Base-by-base conservation (phyloP, 441 rosid genomes). In the Pelargonium fulgidum region DNA sequence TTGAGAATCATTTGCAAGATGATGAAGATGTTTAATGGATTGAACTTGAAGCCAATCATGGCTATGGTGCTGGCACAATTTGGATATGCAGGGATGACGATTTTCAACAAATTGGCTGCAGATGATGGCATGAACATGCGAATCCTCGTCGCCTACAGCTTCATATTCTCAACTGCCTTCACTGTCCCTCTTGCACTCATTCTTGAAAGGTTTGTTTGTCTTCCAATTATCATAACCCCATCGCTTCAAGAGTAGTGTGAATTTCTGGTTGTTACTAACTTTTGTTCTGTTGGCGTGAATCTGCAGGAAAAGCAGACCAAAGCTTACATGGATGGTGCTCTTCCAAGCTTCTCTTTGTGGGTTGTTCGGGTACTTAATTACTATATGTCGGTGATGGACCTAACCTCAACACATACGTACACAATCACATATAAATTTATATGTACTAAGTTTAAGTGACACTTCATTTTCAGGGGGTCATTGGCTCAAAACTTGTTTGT, bases 101-200 rank as follows among this genome's bases (percentile, higher is more conserved):
- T 82, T 0, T 20, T 72, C 2, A 77, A 71, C 48, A 78, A 79
- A 62, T 36, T 82, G 11, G 74, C 68, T 0, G 73, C 52, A 1
- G 36, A 66, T 19, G 74, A 80, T 17, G 82, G 80, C 11, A 78
- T 76, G 82, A 76, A 61, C 20, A 56, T 65, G 56, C 73, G 73
- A 42, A 56, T 80, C 20, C 26, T 76, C n/a, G 61, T 80, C 24
- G 82, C 84, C 16, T 75, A 73, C 5, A 66, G 79, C 12, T 72
- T 72, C 65, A 24, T 74, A 0, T 70, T 82, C 7, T 72, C 73
- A 0, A 33, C 74, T 0, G 77, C 76, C 11, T 66, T 80, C 71
- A 44, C 77, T 41, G 69, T 17, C 6, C 84, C 82, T 66, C 59
- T 78, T 3, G 81, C 86, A 64, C 54, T 80, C 58, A 6, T 80